A percentile compares a stretch with the other conserved stretches of the same genome.
Conservation (phyloP, 2,329 filamentous ascomycete species). For the Colletotrichum filicis region DNA sequence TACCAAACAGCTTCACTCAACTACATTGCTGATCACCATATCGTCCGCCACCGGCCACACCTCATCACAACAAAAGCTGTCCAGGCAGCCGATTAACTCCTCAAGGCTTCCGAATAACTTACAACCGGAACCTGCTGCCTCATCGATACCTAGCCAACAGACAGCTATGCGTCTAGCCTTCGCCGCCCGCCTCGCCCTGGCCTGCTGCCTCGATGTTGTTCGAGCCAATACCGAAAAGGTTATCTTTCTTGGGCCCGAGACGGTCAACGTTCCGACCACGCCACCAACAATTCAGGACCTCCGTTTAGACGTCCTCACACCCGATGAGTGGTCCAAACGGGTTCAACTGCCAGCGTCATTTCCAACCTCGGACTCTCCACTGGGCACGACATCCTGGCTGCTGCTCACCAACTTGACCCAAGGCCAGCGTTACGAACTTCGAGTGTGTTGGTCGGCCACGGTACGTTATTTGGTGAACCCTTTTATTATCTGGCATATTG, state of each 20-base stretch:
- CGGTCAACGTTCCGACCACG: constrained; percentile 64
- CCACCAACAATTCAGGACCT: constrained; percentile 69
- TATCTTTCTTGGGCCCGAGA: constrained; percentile 81
- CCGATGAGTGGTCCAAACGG: constrained; percentile 64
- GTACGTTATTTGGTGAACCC: constrained; percentile 63
- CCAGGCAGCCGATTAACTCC: neutral
- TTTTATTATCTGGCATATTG: neutral
- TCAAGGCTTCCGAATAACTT: neutral
- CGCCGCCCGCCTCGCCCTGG: neutral
- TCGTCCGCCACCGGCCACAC: neutral
- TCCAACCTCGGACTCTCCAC: constrained; percentile 61
- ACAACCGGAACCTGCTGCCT: neutral
- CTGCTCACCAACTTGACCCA: constrained; percentile 76
- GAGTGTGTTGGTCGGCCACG: constrained; percentile 92
- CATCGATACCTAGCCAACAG: neutral
- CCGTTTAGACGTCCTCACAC: constrained; percentile 73
- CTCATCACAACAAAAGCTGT: neutral
- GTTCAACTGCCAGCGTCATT: constrained; percentile 76
- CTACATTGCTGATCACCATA: neutral
- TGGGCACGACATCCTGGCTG: constrained; percentile 80
- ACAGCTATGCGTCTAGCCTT: constrained; percentile 4
- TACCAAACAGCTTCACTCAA: constrained; percentile 2
- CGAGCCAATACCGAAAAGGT: constrained; percentile 88
- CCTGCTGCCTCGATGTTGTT: constrained; percentile 1
- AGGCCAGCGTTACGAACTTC: constrained; percentile 86